Percentiles rank a stretch among this genome's conserved stretches.
phyloP scores from a whole-genome alignment of 2,329 filamentous ascomycete genomes.

The Hawksworthiomyces lignivorus region DNA sequence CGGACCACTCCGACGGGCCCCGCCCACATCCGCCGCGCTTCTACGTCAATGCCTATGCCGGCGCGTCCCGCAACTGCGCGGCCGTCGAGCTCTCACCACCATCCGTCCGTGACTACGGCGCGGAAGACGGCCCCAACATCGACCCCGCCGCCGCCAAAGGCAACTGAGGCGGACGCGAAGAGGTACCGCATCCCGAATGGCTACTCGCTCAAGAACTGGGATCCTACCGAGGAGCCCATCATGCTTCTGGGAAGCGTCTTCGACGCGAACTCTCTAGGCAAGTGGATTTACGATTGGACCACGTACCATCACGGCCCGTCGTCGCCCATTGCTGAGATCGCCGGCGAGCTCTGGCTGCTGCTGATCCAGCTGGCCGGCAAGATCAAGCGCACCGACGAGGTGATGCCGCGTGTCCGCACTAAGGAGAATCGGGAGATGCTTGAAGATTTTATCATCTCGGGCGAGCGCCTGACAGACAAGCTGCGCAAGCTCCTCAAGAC shows the following conservation, averaged over 20 bases:
- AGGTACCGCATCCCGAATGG: conserved; percentile 73
- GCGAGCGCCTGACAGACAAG: conserved; percentile 77
- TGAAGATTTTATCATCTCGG: conserved; percentile 83
- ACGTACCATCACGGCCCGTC: conserved; percentile 78
- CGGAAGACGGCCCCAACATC: conserved; percentile 5
- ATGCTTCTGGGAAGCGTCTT: conserved; percentile 92
- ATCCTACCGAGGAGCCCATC: conserved; percentile 87
- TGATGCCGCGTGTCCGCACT: conserved; percentile 61
- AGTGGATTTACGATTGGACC: conserved; percentile 99
- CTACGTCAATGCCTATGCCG: conserved; percentile 23
- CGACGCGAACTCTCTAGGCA: conserved; percentile 92
- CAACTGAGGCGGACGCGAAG: conserved; percentile 53
- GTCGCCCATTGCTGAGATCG: conserved; percentile 80
- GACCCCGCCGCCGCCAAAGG: conserved; percentile 33
- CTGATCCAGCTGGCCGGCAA: conserved; percentile 92
- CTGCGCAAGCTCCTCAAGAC: conserved; percentile 81
- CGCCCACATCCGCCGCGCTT: conserved; percentile 23
- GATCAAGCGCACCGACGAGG: conserved; percentile 82
- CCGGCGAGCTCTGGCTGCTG: conserved; percentile 90
- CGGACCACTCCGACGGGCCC: conserved; percentile 32
- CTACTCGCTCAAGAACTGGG: conserved; percentile 98
- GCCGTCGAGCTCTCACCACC: conserved; percentile 34
- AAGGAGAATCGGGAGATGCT: conserved; percentile 71
- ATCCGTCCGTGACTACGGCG: conserved; percentile 25
- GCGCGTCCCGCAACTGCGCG: conserved; percentile 46